These are phyloP conservation scores for Toxicodendron radicans DNA, from an alignment of 345 rosid genomes.

Conservation along the genomic window DNA sequence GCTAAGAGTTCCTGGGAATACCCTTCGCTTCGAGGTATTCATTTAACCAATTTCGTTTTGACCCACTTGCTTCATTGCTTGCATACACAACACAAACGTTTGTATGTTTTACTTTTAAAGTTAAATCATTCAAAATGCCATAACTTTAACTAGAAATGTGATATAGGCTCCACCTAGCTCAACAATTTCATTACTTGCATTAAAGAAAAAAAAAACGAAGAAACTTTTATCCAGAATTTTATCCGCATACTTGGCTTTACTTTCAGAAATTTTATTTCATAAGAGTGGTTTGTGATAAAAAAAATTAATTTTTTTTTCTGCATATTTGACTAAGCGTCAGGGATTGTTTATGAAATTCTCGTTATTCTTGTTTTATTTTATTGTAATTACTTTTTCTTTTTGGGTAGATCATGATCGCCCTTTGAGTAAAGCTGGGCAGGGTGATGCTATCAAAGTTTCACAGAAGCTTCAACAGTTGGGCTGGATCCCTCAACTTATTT, in stretches of 20 bases:
- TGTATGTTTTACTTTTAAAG: not conserved
- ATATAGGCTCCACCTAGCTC: no score
- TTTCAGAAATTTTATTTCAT: no score
- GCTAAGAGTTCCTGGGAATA: conserved; percentile 87
- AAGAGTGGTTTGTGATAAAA: no score
- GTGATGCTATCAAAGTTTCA: conserved; percentile 66
- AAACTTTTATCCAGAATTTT: no score
- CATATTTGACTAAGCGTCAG: no score
- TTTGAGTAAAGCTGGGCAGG: conserved; percentile 60
- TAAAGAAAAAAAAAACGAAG: not conserved
- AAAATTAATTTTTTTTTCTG: no score
- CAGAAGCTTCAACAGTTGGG: conserved; percentile 66
- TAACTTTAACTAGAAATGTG: no score
- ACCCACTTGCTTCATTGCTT: not conserved
- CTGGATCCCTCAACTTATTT: conserved; percentile 89
- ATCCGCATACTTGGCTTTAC: no score
- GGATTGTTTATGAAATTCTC: no score
- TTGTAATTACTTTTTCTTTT: not conserved
- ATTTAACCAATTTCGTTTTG: not conserved
- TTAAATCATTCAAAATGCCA: not conserved
- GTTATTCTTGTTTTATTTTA: not conserved
- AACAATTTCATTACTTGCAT: not conserved
- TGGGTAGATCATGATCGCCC: conserved; percentile 87
- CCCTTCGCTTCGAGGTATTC: conserved; percentile 63
- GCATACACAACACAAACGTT: not conserved